These are phyloP conservation scores for Mesotaenium endlicherianum DNA, from an alignment of 139 green algal genomes.

Conservation along the genomic window DNA sequence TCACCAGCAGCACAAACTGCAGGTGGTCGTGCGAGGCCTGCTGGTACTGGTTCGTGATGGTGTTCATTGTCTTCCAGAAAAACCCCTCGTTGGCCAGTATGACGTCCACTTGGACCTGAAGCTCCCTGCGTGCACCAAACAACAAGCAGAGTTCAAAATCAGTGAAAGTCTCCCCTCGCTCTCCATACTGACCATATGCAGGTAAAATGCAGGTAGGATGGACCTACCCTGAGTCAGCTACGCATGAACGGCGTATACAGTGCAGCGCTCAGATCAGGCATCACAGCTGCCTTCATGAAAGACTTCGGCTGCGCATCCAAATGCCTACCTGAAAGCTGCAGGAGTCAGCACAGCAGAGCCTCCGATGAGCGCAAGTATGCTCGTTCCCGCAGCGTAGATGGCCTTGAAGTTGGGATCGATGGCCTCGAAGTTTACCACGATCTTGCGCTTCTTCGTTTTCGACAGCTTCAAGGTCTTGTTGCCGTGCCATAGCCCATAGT, in stretches of 20 bases:
- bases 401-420: neutral
- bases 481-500: neutral
- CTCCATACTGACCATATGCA: too few species aligned
- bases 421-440: neutral
- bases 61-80: slow-evolving; percentile 21
- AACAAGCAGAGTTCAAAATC: too few species aligned
- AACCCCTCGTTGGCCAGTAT: slow-evolving; percentile 19
- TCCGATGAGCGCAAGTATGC: neutral
- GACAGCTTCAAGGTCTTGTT: neutral
- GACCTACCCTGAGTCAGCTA: too few species aligned
- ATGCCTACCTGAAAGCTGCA: too few species aligned
- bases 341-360: too few species aligned
- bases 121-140: neutral
- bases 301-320: too few species aligned
- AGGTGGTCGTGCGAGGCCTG: neutral
- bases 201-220: too few species aligned
- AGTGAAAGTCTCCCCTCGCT: too few species aligned
- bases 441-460: neutral
- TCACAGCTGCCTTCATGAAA: too few species aligned
- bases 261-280: too few species aligned
- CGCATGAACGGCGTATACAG: too few species aligned
- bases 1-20: slow-evolving; percentile 31
- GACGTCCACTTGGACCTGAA: slow-evolving; percentile 3
- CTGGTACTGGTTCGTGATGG: slow-evolving; percentile 8
- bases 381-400: neutral